phyloP scores from a whole-genome alignment of 805 yeast genomes.

The Candida verbasci region DNA sequence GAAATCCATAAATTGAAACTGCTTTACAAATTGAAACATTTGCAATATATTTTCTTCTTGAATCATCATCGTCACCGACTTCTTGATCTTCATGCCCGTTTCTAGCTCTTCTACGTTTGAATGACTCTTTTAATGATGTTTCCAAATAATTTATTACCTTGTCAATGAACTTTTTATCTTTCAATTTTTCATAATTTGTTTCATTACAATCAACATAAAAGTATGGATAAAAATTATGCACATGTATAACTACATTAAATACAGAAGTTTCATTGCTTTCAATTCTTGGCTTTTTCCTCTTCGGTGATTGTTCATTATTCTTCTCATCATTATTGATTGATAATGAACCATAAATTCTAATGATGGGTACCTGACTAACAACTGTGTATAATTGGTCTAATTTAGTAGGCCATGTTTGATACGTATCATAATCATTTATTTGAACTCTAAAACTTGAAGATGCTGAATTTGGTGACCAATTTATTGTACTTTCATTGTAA shows the following conservation, averaged over 20 bases:
- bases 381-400: constrained; percentile 44
- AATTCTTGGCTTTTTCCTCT: constrained; percentile 6
- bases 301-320: constrained; percentile 14
- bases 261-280: constrained; percentile 9
- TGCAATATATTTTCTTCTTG: constrained; percentile 44
- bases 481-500: constrained; percentile 1
- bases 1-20: constrained; percentile 80
- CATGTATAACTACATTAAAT: constrained; percentile 48
- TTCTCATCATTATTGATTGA: constrained; percentile 52
- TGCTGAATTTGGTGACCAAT: neutral
- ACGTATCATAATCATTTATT: constrained; percentile 61
- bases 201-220: constrained; percentile 62
- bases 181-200: constrained; percentile 10
- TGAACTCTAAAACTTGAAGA: constrained; percentile 37
- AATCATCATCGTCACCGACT: constrained; percentile 11
- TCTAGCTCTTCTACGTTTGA: constrained; percentile 16
- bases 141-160: constrained; percentile 45
- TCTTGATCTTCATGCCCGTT: constrained; percentile 1
- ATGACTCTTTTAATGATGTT: constrained; percentile 33
- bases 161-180: constrained; percentile 15
- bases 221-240: constrained; percentile 86
- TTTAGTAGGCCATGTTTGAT: constrained; percentile 50
- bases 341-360: constrained; percentile 72
- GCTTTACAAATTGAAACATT: constrained; percentile 66
- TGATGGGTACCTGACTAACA: constrained; percentile 60